Percentiles rank a stretch among this genome's conserved stretches.
These are phyloP conservation scores for Sesbania bispinosa DNA, from an alignment of 306 rosid genomes.

Conservation along the genomic window DNA sequence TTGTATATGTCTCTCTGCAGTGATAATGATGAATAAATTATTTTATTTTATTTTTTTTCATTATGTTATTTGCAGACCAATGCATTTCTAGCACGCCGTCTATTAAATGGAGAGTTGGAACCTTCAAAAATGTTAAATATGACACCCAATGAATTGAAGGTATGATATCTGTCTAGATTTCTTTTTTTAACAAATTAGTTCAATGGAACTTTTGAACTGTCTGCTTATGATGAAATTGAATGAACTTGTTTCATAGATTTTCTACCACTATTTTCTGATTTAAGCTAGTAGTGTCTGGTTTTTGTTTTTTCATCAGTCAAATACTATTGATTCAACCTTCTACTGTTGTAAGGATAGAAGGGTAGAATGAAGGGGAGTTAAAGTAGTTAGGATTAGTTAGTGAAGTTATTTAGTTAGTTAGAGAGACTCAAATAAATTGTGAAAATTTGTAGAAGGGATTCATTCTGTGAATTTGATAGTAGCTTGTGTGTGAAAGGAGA, in stretches of 20 bases:
- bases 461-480: too few species aligned
- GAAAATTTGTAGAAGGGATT: too few species aligned
- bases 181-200: not conserved
- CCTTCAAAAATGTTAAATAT: conserved; percentile 75
- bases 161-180: conserved; percentile 24
- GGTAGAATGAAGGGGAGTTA: too few species aligned
- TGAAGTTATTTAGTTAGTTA: too few species aligned
- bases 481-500: too few species aligned
- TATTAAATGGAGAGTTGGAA: conserved; percentile 79
- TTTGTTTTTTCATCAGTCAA: not conserved
- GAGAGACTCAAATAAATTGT: too few species aligned
- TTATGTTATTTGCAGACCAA: conserved; percentile 48
- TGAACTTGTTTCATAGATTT: conserved; percentile 20
- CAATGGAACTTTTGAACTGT: not conserved
- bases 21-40: not conserved
- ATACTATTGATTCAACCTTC: not conserved
- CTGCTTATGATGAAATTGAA: not conserved
- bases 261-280: not conserved
- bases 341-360: too few species aligned
- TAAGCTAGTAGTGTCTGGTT: not conserved
- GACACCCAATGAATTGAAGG: conserved; percentile 95
- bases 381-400: too few species aligned
- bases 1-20: not conserved
- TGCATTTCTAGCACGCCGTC: conserved; percentile 58
- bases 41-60: not conserved